Evolutionary conservation across 2,329 filamentous ascomycete species (phyloP).

Genomic region (Myriosclerotinia curreyana): DNA sequence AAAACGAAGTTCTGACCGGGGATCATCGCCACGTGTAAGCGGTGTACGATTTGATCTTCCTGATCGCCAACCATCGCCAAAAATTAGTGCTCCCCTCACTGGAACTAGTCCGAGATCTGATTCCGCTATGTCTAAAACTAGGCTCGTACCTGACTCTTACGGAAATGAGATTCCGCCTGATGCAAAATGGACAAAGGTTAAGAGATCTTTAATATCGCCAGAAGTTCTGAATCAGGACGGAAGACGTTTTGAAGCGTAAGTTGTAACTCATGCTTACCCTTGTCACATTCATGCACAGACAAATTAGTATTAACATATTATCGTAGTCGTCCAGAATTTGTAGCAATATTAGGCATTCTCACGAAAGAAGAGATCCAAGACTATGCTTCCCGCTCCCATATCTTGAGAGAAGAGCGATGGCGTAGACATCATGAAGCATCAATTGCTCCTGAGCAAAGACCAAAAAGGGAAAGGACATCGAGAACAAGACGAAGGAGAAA

Average conservation of each 20-base stretch:
- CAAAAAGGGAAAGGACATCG: background rate
- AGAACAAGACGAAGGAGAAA: background rate
- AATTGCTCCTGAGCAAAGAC: background rate
- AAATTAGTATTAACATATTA: slow-evolving; percentile 5
- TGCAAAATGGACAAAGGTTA: slow-evolving; percentile 59
- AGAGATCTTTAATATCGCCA: slow-evolving; percentile 53
- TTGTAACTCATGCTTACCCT: slow-evolving; percentile 1
- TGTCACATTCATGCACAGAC: background rate
- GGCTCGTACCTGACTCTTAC: slow-evolving; percentile 54
- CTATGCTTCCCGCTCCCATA: slow-evolving; percentile 46
- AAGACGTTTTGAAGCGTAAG: slow-evolving; percentile 55
- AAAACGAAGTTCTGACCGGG: slow-evolving; percentile 24
- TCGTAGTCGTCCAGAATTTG: slow-evolving; percentile 51
- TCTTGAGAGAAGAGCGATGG: slow-evolving; percentile 39
- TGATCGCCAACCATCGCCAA: slow-evolving; percentile 19
- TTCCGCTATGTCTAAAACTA: background rate
- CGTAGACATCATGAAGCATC: slow-evolving; percentile 17
- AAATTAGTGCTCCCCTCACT: slow-evolving; percentile 5
- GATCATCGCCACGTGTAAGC: slow-evolving; percentile 26
- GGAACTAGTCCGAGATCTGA: slow-evolving; percentile 24
- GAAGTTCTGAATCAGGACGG: slow-evolving; percentile 55
- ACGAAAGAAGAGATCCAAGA: slow-evolving; percentile 51
- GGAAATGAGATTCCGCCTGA: slow-evolving; percentile 56
- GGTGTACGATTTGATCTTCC: slow-evolving; percentile 26
- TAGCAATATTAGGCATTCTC: slow-evolving; percentile 57